Evolutionary conservation across 345 rosid genomes (phyloP).

Genomic region (Eucalyptus decipiens): DNA sequence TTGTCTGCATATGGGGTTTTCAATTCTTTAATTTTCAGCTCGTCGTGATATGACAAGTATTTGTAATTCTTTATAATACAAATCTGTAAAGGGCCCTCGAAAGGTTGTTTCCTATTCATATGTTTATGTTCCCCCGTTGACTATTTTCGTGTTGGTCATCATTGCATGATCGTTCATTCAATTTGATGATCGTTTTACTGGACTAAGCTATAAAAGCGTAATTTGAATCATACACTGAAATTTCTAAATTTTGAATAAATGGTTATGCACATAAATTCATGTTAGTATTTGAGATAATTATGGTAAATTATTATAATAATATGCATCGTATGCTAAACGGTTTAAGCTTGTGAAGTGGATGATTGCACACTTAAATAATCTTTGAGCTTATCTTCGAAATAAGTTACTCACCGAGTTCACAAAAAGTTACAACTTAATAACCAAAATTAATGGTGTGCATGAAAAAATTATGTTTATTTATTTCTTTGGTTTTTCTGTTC

Average conservation of each 20-base stretch:
- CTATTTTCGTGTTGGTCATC: background rate
- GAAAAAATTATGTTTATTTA: too few relatives aligned
- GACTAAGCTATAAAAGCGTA: background rate
- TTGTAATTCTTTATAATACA: background rate
- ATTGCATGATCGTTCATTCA: background rate
- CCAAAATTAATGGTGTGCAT: rapidly evolving
- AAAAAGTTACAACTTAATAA: background rate
- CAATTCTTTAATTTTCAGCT: background rate
- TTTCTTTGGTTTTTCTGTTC: too few relatives aligned
- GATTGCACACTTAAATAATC: background rate
- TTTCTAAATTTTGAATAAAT: background rate
- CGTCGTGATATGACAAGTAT: background rate
- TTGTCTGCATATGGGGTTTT: background rate
- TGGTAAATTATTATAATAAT: background rate
- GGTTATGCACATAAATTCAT: background rate
- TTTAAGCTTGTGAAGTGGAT: background rate
- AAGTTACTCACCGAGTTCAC: background rate
- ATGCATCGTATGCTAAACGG: background rate
- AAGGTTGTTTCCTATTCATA: background rate
- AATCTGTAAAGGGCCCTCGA: background rate
- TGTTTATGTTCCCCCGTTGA: background rate
- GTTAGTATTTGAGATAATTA: background rate
- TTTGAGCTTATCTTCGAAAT: background rate
- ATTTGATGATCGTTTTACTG: background rate
- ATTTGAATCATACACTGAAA: background rate